These are phyloP conservation scores for Saccharomycodes ludwigii DNA, from an alignment of 805 yeast genomes.

Conservation along the genomic window DNA sequence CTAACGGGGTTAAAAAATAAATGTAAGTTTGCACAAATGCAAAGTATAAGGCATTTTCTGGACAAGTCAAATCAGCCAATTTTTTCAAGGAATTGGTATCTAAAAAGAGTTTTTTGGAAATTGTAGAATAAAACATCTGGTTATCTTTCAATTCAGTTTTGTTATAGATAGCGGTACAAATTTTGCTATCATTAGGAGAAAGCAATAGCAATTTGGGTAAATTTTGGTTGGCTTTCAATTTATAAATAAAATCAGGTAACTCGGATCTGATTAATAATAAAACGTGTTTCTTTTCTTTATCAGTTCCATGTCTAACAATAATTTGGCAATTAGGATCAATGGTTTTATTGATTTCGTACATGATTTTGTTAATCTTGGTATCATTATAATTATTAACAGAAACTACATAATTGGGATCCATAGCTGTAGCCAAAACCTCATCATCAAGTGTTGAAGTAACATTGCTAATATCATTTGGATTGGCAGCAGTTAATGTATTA, in stretches of 20 bases:
- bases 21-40: conserved; percentile 54
- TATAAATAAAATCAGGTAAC: too few species aligned
- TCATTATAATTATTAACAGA: conserved; percentile 2
- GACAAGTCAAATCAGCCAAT: not conserved
- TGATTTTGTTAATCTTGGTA: not conserved
- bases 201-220: too few species aligned
- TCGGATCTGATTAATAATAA: too few species aligned
- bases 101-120: too few species aligned
- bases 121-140: too few species aligned
- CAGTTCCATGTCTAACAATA: not conserved
- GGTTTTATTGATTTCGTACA: not conserved
- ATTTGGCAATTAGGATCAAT: not conserved
- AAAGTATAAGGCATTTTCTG: not conserved
- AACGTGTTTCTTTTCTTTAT: not conserved
- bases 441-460: too few species aligned
- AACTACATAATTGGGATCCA: conserved; percentile 20
- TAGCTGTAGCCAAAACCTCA: conserved; percentile 11
- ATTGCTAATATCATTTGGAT: too few species aligned
- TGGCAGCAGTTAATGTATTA: too few species aligned
- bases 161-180: too few species aligned
- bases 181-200: too few species aligned
- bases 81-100: not conserved
- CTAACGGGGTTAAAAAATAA: conserved; percentile 44
- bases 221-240: too few species aligned
- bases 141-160: too few species aligned